Evolutionary conservation across 306 rosid genomes (phyloP), one percentile per base, ranked within the genome.

Genomic region (Castanospermum australe): DNA sequence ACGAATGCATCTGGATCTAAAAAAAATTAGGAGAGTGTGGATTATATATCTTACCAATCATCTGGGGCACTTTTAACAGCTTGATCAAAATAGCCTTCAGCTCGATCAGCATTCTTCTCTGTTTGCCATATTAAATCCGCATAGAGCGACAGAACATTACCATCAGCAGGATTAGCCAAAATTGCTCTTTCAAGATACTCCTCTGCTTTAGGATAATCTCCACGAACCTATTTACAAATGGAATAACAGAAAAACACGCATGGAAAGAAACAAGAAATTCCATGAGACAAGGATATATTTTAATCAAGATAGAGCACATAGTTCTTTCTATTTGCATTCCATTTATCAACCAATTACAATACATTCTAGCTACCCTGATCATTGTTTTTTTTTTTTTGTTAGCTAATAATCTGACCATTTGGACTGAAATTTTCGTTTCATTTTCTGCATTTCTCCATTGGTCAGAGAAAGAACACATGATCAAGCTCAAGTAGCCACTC

Each of bases 161-260:
- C 92, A 81, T 92, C 92, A 8, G 77, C 63, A 33, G 98, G 98
- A 30, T 88, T 86, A 17, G 82, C 89, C 79, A 94, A 73, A 67
- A 92, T 88, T 14, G 98, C 92, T 83, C 98, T 94, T 61, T 84
- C 94, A 81, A 85, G 87, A 55, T 90, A 92, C 81, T 90, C 90
- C 73, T 91, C 87, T 10, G 97, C 97, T 83, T 88, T 90, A n/a
- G 42, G 44, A 74, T 79, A 87, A 80, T 94, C 97, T 80, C 91
- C 90, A 73, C 93, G 74, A 21, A 90, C 92, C 98, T 94, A 71
- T 30, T 79, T 67, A n/a, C 56, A 83, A 50, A 80, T 47, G 44
- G 2, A 64, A 48, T 42, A n/a, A 70, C 21, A 75, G 22, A 47
- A 45, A 13, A 13, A 24, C 18, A 71, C 10, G 18, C 7, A 41